Percentiles rank a stretch among this genome's conserved stretches.
Conservation (phyloP, 768 basidiomycete species). For the Dioszegia crocea region DNA sequence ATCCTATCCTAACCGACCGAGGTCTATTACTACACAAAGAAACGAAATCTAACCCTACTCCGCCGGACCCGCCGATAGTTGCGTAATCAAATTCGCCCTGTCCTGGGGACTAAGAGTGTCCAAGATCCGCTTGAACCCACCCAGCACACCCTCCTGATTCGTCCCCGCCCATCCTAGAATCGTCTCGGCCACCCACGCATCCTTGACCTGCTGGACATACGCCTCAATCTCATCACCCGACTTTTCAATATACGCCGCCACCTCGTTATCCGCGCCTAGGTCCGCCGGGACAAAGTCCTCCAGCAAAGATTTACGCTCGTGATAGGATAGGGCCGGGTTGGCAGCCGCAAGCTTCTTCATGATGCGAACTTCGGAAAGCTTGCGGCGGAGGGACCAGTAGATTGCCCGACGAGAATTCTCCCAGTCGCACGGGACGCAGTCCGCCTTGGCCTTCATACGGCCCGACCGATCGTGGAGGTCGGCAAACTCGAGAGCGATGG, state of each 20-base stretch:
- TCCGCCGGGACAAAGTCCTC: conserved; percentile 56
- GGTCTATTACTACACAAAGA: no score
- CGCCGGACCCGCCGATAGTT: conserved; percentile 16
- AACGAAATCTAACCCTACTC: no score
- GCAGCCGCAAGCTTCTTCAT: conserved; percentile 59
- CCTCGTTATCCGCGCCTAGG: conserved; percentile 27
- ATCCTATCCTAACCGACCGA: no score
- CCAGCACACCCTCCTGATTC: conserved; percentile 40
- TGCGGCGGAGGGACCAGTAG: conserved; percentile 79
- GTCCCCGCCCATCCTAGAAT: conserved; percentile 39
- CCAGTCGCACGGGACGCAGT: conserved; percentile 81
- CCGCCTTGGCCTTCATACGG: conserved; percentile 96
- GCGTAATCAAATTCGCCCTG: conserved; percentile 27
- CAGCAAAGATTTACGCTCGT: conserved; percentile 65
- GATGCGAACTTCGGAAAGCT: conserved; percentile 52
- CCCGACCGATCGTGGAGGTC: conserved; percentile 93
- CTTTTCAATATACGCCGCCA: conserved; percentile 39
- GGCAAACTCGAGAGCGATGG: conserved; percentile 87
- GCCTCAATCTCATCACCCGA: conserved; percentile 26
- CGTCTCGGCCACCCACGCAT: conserved; percentile 37
- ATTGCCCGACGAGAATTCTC: conserved; percentile 82
- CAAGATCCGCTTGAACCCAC: conserved; percentile 38
- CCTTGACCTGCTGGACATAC: conserved; percentile 27
- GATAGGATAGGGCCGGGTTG: conserved; percentile 64
- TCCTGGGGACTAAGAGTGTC: conserved; percentile 33